Conservation (phyloP, 2,329 filamentous ascomycete genomes). For the Monilinia polystroma region DNA sequence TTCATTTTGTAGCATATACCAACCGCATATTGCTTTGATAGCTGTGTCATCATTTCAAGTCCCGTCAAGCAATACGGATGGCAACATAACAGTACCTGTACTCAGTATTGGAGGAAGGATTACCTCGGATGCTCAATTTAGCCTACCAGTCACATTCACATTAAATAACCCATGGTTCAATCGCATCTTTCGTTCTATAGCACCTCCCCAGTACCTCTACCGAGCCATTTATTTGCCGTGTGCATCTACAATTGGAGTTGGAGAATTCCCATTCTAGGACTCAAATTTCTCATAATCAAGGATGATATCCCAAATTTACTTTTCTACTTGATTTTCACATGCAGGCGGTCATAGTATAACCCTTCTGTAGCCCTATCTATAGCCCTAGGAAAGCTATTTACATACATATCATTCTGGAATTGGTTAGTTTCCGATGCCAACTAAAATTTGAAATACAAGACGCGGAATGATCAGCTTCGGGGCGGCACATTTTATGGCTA, state of each 20-base stretch:
- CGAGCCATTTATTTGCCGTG: background rate
- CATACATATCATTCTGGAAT: background rate
- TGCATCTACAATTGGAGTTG: background rate
- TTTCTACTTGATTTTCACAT: background rate
- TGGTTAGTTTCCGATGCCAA: background rate
- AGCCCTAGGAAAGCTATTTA: background rate
- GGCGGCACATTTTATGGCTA: background rate
- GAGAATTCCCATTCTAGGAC: background rate
- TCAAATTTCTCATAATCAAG: background rate
- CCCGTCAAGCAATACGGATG: background rate
- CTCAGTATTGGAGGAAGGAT: background rate
- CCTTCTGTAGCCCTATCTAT: too few relatives aligned
- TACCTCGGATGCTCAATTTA: conserved; percentile 4
- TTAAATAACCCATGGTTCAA: background rate
- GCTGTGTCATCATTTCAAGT: background rate
- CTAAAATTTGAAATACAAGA: background rate
- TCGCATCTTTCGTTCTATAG: background rate
- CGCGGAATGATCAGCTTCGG: too few relatives aligned
- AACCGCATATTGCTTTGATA: too few relatives aligned
- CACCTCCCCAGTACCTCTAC: too few relatives aligned
- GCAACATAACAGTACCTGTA: background rate
- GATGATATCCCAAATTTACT: background rate
- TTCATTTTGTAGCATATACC: background rate
- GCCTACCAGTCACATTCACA: background rate
- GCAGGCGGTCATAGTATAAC: background rate